Evolutionary conservation across 129 eudicot genomes (phyloP), one percentile per base, ranked within the genome.

Genomic region (Centella asiatica): DNA sequence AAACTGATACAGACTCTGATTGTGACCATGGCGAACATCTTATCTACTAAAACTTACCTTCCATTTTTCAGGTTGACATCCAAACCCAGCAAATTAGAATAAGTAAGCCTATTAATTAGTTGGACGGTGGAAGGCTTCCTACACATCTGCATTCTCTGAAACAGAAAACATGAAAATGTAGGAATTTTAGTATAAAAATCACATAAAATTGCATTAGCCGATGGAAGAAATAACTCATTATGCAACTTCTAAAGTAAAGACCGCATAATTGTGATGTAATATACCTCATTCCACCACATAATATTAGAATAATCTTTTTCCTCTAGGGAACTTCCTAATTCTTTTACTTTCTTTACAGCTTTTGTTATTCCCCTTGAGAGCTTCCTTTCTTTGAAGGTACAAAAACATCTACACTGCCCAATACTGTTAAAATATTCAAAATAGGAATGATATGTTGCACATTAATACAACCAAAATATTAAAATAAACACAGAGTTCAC

Each of bases 211-310:
- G 42, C 9, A 9, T 4, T 20, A 11, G 13, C 26, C 15, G 51
- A 13, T 7, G 53, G 37, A 68, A 36, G 6, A 17, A 26, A n/a
- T 4, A 54, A 47, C 15, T 68, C 69, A 56, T 47, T 59, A 51
- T 44, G 40, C 47, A 18, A 39, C 66, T 40, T 51, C 62, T 51
- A 34, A 9, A 65, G 60, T 27, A 57, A 59, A 45, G 49, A 19
- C 55, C 44, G 25, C 37, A 66, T 36, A 57, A 51, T 39, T 48
- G 32, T 49, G 45, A 76, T 49, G 44, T 50, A 65, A 17, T 39
- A 40, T 46, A 90, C 98, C 98, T 90, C 98, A 55, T 87, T 84
- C 98, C 98, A 90, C 98, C 98, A 90, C 39, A 80, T 28, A 65
- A 87, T 64, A 68, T 90, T 84, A 49, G 82, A 58, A 62, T 69